Base-by-base conservation (phyloP, 805 yeast species). In the Saccharomycopsis amapae region DNA sequence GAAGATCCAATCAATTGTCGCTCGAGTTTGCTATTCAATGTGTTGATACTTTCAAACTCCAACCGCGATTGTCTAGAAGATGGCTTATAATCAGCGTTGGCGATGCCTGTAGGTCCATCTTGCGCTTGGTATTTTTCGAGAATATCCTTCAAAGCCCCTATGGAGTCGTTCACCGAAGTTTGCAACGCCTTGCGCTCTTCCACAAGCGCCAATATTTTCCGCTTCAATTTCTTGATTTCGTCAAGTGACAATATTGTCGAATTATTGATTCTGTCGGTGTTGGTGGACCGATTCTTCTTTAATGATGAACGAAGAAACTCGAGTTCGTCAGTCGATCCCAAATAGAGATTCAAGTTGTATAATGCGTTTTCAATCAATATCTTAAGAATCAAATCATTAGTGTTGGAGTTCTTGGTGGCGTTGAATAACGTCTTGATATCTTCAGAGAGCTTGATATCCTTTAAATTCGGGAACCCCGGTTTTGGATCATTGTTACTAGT, bases 291-390 rank as follows among this genome's bases (percentile, higher is more conserved):
- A 6, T 12, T 36, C 18, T 33, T 41, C 12, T 30, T 40, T 17
- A 42, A 17, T 2, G 48, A 45, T 17, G 48, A 33, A 10, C 23
- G 28, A 3, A 48, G 17, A 30, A 42, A 51, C 18, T 48, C 41
- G 7, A 37, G 25, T 17, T 48, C 48, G 20, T 47, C 31, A 15
- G 32, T 22, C 5, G 44, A 35, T 10, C 45, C 44, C n/a, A 51
- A 39, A 33, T 43, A 51, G 15, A 38, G 41, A 31, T 48, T 48
- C 24, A 51, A 43, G 32, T 51, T 51, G 46, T 68, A 66, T 15
- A 68, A 64, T 3, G 71, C 62, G 53, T 69, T 69, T 54, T 71
- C 75, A 41, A 71, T 70, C 44, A 71, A 60, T 2, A 71, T 62
- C 51, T 66, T 63, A 54, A 71, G 56, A 4, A 51, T 44, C 34